Percentiles rank a stretch among this genome's conserved stretches.
Evolutionary conservation across 2,329 filamentous ascomycete species (phyloP).

Genomic region (Monilinia polystroma): DNA sequence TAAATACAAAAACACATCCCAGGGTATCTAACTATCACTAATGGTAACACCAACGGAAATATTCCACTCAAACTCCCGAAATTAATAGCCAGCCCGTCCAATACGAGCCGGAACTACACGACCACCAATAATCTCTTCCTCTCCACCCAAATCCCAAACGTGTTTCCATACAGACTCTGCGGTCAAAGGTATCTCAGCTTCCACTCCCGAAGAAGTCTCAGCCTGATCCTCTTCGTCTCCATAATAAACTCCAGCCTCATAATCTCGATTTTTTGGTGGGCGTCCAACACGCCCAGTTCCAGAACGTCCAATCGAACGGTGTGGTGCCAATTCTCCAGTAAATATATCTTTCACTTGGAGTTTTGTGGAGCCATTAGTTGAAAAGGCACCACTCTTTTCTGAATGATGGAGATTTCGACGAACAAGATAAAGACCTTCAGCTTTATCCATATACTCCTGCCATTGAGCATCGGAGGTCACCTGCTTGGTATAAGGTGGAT

Average conservation of each 20-base stretch:
- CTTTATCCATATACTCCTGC: conserved; percentile 4
- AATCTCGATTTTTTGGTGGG: background rate
- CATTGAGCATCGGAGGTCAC: conserved; percentile 6
- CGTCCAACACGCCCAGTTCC: conserved; percentile 11
- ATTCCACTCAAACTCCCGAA: background rate
- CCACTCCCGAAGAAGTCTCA: background rate
- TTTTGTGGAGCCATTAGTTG: background rate
- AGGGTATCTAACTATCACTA: conserved; percentile 7
- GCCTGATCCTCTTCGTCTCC: background rate
- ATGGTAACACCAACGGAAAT: background rate
- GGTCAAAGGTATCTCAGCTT: background rate
- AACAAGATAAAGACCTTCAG: conserved; percentile 13
- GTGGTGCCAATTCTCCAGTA: conserved; percentile 1
- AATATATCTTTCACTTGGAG: conserved; percentile 8
- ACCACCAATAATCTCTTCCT: conserved; percentile 10
- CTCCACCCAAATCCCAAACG: conserved; percentile 8
- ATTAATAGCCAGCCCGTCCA: conserved; percentile 7
- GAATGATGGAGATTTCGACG: conserved; percentile 13
- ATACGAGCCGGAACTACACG: conserved; percentile 15
- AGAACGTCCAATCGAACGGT: background rate
- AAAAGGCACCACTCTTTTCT: background rate
- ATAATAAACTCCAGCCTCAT: background rate
- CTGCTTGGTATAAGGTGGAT: conserved; percentile 14
- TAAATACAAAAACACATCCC: background rate
- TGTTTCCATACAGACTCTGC: conserved; percentile 4